Evolutionary conservation across 495 filamentous ascomycete genomes (phyloP), one percentile per base, ranked within the genome.

Genomic region (Elasticomyces elasticus): DNA sequence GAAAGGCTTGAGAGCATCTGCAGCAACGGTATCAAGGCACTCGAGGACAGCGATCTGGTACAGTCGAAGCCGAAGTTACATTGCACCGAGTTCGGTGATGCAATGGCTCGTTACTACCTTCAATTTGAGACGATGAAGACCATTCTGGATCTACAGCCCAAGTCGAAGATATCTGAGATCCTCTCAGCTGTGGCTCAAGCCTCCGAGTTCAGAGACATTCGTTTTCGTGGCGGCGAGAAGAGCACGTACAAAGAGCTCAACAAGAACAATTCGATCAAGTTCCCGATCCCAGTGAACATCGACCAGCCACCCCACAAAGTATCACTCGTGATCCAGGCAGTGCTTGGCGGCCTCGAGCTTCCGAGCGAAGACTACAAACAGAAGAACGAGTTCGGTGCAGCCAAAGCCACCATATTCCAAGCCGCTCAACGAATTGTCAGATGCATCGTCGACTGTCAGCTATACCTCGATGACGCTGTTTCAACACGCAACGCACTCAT

Each of bases 51-150:
- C 19, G 70, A 74, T 1, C 66, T 96, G 11, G 74, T 94, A 22
- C 73, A 40, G 10, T 26, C 44, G 0, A 51, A 35, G 71, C 1
- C 65, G 55, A 60, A 48, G 10, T 75, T 95, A 33, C 73, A 69
- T 45, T 82, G 81, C 26, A 94, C 89, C 1, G 79, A 83, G 49
- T 89, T 85, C 62, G 92, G 92, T 1, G 76, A 87, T 51, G 85
- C 87, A 0, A 98, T 98, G 92, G 87, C 92, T 33, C 82, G 82
- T 49, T 96, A 95, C 64, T 95, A 89, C 71, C 72, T 98, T 1
- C 80, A 82, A n/a, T 94, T 94, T 60, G 76, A 85, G 40, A 95
- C 90, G 0, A 97, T 97, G 89, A 85, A 83, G 61, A 67, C 74
- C 1, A 66, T 96, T 2, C 66, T 95, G 22, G 71, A 71, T 1